A percentile compares a stretch with the other conserved stretches of the same genome.
Evolutionary conservation across 768 basidiomycete species (phyloP).

Genomic region (Mycena latifolia): DNA sequence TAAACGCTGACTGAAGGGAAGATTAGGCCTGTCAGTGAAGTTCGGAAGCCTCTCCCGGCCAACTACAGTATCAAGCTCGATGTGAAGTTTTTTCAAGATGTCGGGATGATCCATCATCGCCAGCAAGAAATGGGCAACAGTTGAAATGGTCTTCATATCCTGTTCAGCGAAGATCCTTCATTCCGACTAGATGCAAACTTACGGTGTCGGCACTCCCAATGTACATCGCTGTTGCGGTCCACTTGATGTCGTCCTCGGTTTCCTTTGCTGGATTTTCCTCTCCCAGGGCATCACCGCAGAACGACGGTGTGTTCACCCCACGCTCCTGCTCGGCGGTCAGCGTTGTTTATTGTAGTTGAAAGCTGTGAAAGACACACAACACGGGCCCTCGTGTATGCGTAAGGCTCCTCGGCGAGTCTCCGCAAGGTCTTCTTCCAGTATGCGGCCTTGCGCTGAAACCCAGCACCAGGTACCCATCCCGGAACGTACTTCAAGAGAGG

Average conservation of each 20-base stretch:
- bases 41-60: slow-evolving; percentile 36
- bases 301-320: not conserved
- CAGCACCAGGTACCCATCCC: slow-evolving; percentile 42
- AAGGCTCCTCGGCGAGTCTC: slow-evolving; percentile 2
- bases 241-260: not conserved
- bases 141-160: not conserved
- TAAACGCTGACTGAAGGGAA: no score
- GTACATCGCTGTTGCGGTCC: not conserved
- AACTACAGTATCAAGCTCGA: slow-evolving; percentile 41
- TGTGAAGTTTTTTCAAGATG: slow-evolving; percentile 37
- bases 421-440: slow-evolving; percentile 1
- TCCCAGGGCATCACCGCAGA: not conserved
- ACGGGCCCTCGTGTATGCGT: no score
- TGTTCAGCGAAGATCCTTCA: not conserved
- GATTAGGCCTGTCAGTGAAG: slow-evolving; percentile 28
- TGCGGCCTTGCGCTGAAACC: not conserved
- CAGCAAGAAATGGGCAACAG: slow-evolving; percentile 33
- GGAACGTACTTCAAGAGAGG: slow-evolving; percentile 42
- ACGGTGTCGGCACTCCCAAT: not conserved
- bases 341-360: not conserved
- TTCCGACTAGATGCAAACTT: not conserved
- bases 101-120: slow-evolving; percentile 44
- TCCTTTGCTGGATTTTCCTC: not conserved
- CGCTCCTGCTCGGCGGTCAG: not conserved
- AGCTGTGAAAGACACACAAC: not conserved